These are phyloP conservation scores for Daldinia grandis DNA, from an alignment of 495 filamentous ascomycete species.

Conservation along the genomic window DNA sequence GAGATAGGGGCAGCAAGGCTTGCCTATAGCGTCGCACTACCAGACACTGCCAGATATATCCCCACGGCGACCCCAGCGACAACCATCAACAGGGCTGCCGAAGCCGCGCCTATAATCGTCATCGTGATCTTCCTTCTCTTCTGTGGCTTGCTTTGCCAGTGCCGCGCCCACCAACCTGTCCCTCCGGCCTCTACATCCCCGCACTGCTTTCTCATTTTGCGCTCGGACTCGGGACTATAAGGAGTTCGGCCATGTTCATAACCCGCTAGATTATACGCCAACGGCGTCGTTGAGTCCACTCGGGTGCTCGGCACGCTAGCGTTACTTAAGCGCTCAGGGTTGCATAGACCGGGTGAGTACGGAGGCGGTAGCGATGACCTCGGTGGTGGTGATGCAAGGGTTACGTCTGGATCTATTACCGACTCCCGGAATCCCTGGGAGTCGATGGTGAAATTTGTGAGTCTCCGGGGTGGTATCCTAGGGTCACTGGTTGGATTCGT, in stretches of 20 bases:
- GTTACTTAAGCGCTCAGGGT: constrained; percentile 19
- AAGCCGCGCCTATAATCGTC: constrained; percentile 6
- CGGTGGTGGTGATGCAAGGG: constrained; percentile 24
- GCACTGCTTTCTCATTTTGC: neutral
- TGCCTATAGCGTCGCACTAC: constrained; percentile 18
- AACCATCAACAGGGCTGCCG: constrained; percentile 22
- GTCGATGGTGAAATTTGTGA: constrained; percentile 17
- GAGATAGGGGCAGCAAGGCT: neutral
- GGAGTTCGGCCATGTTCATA: neutral
- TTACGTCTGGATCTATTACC: constrained; percentile 31
- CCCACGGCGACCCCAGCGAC: constrained; percentile 33
- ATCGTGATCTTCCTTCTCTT: constrained; percentile 24
- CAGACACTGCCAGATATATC: constrained; percentile 29
- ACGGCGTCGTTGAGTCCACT: constrained; percentile 29
- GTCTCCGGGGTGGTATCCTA: constrained; percentile 15
- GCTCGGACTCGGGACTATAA: neutral
- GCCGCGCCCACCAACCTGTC: neutral
- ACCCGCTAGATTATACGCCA: constrained; percentile 16
- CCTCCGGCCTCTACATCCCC: constrained; percentile 16
- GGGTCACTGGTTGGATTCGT: neutral
- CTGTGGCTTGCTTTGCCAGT: constrained; percentile 10
- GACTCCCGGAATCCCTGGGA: constrained; percentile 30
- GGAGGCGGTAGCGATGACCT: constrained; percentile 31
- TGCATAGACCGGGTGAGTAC: constrained; percentile 23
- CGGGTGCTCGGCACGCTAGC: constrained; percentile 22